Percentiles rank a stretch among this genome's conserved stretches.
These are phyloP conservation scores for Allodekkera sacchari DNA, from an alignment of 805 yeast genomes.

Conservation along the genomic window DNA sequence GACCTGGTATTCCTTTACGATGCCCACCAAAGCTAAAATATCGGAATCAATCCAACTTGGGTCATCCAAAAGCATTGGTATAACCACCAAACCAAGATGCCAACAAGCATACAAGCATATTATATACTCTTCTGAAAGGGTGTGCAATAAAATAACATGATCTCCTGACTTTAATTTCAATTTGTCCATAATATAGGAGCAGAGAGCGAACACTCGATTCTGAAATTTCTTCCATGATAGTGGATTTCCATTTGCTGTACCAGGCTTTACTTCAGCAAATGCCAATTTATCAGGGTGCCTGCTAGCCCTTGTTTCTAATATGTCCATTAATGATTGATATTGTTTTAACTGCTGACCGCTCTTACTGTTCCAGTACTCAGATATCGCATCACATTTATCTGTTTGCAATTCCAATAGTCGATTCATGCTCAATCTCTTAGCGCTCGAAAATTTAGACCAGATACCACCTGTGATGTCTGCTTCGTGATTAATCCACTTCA, in stretches of 20 bases:
- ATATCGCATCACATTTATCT: no score
- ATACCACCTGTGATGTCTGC: conserved; percentile 74
- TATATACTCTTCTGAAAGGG: conserved; percentile 79
- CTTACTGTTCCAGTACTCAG: no score
- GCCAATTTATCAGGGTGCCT: conserved; percentile 78
- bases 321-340: conserved; percentile 61
- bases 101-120: conserved; percentile 84
- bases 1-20: conserved; percentile 65
- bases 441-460: conserved; percentile 76
- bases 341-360: no score
- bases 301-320: conserved; percentile 70
- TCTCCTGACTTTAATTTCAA: conserved; percentile 59
- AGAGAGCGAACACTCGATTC: conserved; percentile 63
- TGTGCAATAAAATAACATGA: conserved; percentile 71
- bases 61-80: conserved; percentile 70
- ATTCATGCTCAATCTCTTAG: no score
- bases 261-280: conserved; percentile 44
- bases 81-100: conserved; percentile 66
- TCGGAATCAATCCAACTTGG: conserved; percentile 58
- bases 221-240: conserved; percentile 81
- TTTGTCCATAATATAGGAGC: conserved; percentile 62
- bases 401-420: no score
- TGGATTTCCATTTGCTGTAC: no score
- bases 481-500: conserved; percentile 63
- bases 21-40: conserved; percentile 51